Base-by-base conservation (phyloP, 352 stramenopile genomes). In the Phytophthora europaea region DNA sequence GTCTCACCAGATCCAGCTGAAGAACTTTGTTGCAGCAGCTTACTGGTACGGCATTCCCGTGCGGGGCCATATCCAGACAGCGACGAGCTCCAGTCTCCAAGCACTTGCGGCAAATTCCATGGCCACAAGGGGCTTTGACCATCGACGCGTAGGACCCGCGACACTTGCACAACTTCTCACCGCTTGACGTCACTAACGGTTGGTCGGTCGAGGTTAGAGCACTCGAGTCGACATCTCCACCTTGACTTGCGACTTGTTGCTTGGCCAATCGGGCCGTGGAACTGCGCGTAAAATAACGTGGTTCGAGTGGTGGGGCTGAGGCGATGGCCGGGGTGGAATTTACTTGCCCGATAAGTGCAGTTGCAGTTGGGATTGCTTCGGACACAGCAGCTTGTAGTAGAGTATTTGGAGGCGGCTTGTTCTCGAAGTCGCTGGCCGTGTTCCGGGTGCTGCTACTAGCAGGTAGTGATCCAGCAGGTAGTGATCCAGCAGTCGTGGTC, bases 21-120 rank as follows among this genome's bases (percentile, higher is more conserved):
- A 91, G 16, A 15, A 79, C 16, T 34, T 70, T 31, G 8, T 59
- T 38, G 31, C 84, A 91, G 47, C 84, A 91, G n/a, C 52, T 72
- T 26, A 81, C 33, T 13, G 80, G 84, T 6, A 80, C 23, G 4
- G 47, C 62, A 23, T 79, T 69, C 16, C 65, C 67, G 20, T 64
- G 73, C 26, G 28, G 6, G 2, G 76, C 48, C n/a, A 73, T 50
- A 20, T 77, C 68, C 36, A 86, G 78, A 33, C 69, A 75, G 34
- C 55, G 58, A 4, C 61, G 65, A 34, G 76, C 84, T 10, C 61
- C 70, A 28, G 60, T 59, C 26, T 56, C 72, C n/a, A 89, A 36
- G 51, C 82, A 91, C 6, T 58, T 31, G 26, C 26, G 61, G 34
- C 82, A 91, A 48, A 87, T 43, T 10, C 48, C 5, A 34, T 84